A percentile compares a stretch with the other conserved stretches of the same genome.
These are phyloP conservation scores for Friedmanniomyces endolithicus DNA, from an alignment of 495 filamentous ascomycete species.

Conservation along the genomic window DNA sequence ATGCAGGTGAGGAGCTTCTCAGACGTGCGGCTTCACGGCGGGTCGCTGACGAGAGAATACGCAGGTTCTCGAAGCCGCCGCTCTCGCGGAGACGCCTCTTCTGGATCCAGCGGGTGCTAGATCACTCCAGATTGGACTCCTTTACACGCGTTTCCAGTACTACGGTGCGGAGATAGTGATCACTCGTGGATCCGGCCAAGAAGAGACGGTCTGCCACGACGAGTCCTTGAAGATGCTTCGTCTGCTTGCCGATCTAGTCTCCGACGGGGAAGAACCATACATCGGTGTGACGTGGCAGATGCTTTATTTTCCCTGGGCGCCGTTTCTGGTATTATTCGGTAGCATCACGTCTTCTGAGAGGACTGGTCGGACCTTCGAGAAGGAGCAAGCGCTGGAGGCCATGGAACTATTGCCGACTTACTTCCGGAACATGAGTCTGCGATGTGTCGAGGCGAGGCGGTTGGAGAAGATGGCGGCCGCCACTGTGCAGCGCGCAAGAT, in stretches of 20 bases:
- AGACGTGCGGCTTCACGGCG: too few relatives aligned
- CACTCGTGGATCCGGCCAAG: neutral
- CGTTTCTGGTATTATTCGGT: slow-evolving; percentile 8
- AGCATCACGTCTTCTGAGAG: neutral
- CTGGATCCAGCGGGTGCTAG: neutral
- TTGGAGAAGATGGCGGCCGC: slow-evolving; percentile 1
- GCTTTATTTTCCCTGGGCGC: slow-evolving; percentile 6
- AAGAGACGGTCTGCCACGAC: neutral
- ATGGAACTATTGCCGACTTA: slow-evolving; percentile 9
- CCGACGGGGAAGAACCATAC: slow-evolving; percentile 1
- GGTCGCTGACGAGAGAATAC: neutral
- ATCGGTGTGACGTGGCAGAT: slow-evolving; percentile 10
- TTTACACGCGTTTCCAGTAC: neutral
- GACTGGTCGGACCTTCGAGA: neutral
- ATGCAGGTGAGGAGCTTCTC: neutral
- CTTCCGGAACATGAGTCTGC: neutral
- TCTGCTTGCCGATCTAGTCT: slow-evolving; percentile 3
- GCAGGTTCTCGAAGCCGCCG: slow-evolving; percentile 10
- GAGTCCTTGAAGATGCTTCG: slow-evolving; percentile 1
- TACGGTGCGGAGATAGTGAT: neutral
- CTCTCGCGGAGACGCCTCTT: slow-evolving; percentile 5
- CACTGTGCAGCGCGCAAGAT: slow-evolving; percentile 3
- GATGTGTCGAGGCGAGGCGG: neutral
- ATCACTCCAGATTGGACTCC: neutral
- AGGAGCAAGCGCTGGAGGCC: neutral